phyloP scores from a whole-genome alignment of 2,329 filamentous ascomycete species.

The Alternaria sp. region DNA sequence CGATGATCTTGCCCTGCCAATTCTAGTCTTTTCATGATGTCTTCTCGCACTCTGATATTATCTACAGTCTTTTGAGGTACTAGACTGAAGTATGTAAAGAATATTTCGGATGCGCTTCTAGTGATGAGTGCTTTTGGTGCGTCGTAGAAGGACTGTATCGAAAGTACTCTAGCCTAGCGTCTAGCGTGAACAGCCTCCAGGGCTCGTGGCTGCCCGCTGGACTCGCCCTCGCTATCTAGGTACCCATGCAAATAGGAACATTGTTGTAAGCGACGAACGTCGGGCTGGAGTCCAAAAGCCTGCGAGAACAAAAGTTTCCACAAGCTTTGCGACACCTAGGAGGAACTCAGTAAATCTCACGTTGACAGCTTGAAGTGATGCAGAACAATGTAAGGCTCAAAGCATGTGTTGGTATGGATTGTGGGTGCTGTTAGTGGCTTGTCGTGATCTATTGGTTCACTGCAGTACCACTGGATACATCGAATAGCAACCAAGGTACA shows the following conservation, averaged over 20 bases:
- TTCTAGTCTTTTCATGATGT: background rate
- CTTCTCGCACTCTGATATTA: background rate
- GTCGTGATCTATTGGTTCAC: background rate
- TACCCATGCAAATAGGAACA: background rate
- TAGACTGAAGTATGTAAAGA: background rate
- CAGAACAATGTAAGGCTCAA: background rate
- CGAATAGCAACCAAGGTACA: background rate
- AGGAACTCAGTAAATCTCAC: background rate
- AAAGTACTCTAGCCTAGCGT: background rate
- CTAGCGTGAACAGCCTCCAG: background rate
- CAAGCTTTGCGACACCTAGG: background rate
- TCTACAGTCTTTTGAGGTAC: accelerated
- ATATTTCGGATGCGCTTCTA: background rate
- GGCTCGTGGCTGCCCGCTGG: background rate
- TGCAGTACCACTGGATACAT: background rate
- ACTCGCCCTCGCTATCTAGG: background rate
- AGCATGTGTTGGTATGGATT: background rate
- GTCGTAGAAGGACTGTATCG: background rate
- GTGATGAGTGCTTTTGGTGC: background rate
- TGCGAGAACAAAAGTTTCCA: background rate
- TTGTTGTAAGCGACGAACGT: background rate
- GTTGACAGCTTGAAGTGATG: background rate
- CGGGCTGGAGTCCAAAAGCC: background rate
- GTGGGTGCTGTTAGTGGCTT: background rate
- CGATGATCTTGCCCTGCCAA: background rate